A percentile compares a stretch with the other conserved stretches of the same genome.
Evolutionary conservation across 345 rosid genomes (phyloP).

Genomic region (Conringia planisiliqua): DNA sequence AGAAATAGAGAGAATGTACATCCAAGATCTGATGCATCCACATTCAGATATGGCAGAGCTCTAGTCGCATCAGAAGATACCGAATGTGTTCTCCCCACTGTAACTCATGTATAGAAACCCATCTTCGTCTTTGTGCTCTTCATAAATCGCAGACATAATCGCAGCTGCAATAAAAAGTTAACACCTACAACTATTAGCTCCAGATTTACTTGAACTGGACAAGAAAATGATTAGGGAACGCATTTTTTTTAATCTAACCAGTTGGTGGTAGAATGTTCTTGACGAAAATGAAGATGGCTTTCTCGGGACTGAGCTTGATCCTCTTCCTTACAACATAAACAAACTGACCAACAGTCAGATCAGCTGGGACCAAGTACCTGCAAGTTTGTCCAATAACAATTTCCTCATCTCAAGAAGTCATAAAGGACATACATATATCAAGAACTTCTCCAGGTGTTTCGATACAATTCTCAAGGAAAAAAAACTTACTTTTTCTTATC

Average conservation of each 20-base stretch:
- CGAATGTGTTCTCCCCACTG: conserved; percentile 62
- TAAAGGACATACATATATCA: neutral
- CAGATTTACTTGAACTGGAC: neutral
- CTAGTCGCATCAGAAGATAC: conserved; percentile 25
- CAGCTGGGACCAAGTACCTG: conserved; percentile 61
- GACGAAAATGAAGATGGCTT: conserved; percentile 57
- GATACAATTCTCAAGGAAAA: neutral
- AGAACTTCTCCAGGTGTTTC: neutral
- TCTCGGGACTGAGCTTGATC: conserved; percentile 60
- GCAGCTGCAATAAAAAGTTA: conserved; percentile 36
- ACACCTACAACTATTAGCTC: neutral
- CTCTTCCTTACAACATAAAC: conserved; percentile 59
- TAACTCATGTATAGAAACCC: conserved; percentile 61
- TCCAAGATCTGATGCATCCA: neutral
- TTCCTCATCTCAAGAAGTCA: neutral
- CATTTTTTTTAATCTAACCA: conserved; percentile 22
- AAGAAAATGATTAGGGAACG: neutral
- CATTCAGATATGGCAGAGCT: neutral
- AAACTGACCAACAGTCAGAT: conserved; percentile 62
- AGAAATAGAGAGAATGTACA: conserved; percentile 17
- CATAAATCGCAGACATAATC: conserved; percentile 49
- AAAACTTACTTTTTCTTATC: conserved; percentile 83
- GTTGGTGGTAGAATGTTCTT: conserved; percentile 54
- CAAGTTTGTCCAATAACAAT: neutral
- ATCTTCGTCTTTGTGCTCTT: conserved; percentile 47